Percentiles rank a stretch among this genome's conserved stretches.
Conservation (phyloP, 352 stramenopile genomes). For the Phytophthora lateralis region DNA sequence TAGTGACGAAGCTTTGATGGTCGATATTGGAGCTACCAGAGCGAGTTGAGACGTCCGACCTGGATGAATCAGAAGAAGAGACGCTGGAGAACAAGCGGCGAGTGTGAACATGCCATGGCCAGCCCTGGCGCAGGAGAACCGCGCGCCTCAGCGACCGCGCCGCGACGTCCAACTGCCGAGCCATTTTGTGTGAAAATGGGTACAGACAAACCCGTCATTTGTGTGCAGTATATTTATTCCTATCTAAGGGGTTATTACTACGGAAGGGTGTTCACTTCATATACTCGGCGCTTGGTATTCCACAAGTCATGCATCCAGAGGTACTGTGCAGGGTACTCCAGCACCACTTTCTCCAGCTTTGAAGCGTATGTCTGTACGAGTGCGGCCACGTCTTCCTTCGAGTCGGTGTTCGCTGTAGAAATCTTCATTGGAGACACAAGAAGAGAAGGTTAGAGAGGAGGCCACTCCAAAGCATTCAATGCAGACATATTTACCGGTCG, state of each 20-base stretch:
- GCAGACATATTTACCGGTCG: constrained; percentile 23
- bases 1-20: constrained; percentile 46
- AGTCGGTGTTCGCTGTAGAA: not conserved
- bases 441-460: not conserved
- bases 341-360: constrained; percentile 42
- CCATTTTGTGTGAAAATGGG: constrained; percentile 17
- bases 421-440: constrained; percentile 7
- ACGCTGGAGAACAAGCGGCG: constrained; percentile 18
- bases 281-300: constrained; percentile 14
- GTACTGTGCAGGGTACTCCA: constrained; percentile 47
- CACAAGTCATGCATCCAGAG: constrained; percentile 67
- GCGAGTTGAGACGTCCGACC: constrained; percentile 4
- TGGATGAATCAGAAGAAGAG: constrained; percentile 18
- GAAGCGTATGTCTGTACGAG: constrained; percentile 50
- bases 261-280: too few species aligned
- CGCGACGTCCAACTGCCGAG: constrained; percentile 20
- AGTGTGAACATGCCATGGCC: not conserved
- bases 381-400: constrained; percentile 8
- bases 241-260: not conserved
- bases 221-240: too few species aligned
- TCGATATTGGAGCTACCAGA: constrained; percentile 19
- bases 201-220: too few species aligned
- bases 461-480: not conserved
- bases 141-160: constrained; percentile 16
- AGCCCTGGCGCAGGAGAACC: constrained; percentile 11